phyloP scores from a whole-genome alignment of 2,329 filamentous ascomycete genomes.

The Verticillium longisporum region DNA sequence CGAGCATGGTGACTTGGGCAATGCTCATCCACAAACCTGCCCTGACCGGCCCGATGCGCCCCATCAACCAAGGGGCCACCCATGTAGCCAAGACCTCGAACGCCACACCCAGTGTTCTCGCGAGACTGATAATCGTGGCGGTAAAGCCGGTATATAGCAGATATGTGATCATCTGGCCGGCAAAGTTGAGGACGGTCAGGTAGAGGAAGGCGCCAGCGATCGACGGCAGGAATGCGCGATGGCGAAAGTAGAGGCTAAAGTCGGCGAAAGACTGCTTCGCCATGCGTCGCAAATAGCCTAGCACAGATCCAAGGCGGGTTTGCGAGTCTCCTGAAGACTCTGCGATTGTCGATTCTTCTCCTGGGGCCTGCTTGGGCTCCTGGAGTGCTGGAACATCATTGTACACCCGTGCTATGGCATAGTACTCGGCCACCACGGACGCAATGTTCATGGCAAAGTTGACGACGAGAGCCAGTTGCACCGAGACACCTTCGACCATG shows the following conservation, averaged over 20 bases:
- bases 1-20: constrained; percentile 50
- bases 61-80: constrained; percentile 42
- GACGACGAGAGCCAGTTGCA: constrained; percentile 37
- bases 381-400: constrained; percentile 18
- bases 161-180: constrained; percentile 51
- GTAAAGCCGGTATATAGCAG: constrained; percentile 40
- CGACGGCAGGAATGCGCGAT: constrained; percentile 47
- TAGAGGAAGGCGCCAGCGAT: constrained; percentile 48
- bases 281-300: neutral
- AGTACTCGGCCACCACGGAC: constrained; percentile 45
- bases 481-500: constrained; percentile 41
- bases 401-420: constrained; percentile 34
- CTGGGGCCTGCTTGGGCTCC: constrained; percentile 9
- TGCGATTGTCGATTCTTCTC: neutral
- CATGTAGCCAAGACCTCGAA: constrained; percentile 50
- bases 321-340: neutral
- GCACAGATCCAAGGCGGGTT: no score
- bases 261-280: constrained; percentile 12
- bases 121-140: constrained; percentile 35
- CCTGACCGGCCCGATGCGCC: constrained; percentile 41
- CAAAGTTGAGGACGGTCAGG: constrained; percentile 44
- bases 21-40: constrained; percentile 59
- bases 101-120: constrained; percentile 36
- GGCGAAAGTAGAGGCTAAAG: constrained; percentile 33
- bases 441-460: constrained; percentile 41